Evolutionary conservation across 805 yeast species (phyloP), one percentile per base, ranked within the genome.

Genomic region (Gaillardinia entomophila): DNA sequence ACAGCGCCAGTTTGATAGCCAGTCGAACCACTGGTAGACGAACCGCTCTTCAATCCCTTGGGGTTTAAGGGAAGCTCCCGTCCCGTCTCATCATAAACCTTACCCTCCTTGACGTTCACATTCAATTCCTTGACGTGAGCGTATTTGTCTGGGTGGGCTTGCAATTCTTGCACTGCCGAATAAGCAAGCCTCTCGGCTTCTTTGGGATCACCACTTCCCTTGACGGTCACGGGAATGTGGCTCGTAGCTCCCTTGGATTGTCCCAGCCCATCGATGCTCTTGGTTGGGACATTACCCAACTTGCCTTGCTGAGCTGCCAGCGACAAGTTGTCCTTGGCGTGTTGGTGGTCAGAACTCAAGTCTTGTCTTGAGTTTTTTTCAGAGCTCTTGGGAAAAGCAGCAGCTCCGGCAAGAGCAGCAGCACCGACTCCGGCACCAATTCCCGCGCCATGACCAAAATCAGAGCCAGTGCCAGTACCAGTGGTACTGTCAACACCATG

Each of bases 41-140:
- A 27, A 12, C 16, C 25, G 24, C 31, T 12, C 16, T 6, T n/a
- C 12, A 22, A 27, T 27, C 15, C 18, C 6, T 7, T 7, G 6
- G 16, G 10, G 23, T 14, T 6, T 18, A 17, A 13, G 6, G 6
- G 16, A 11, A 14, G 11, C 15, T 28, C 10, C 16, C 29, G 40
- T 26, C 56, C 60, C 13, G 42, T 41, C 31, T 56, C 60, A 35
- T 59, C 57, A 16, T 49, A 41, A 12, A 59, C 52, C 12, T 42
- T 35, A 6, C 66, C 66, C 14, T 57, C 45, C 13, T 28, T 27
- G 12, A 59, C 60, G 36, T 61, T 57, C 15, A 60, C 54, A 31
- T 34, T 48, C 30, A 60, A 40, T 30, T 51, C 57, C 34, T 46
- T 43, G 16, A 47, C 49, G 11, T 34, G 28, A 6, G 37, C 33